These are phyloP conservation scores for Ophiostoma sp. DNA, from an alignment of 2,329 filamentous ascomycete genomes.

Conservation along the genomic window DNA sequence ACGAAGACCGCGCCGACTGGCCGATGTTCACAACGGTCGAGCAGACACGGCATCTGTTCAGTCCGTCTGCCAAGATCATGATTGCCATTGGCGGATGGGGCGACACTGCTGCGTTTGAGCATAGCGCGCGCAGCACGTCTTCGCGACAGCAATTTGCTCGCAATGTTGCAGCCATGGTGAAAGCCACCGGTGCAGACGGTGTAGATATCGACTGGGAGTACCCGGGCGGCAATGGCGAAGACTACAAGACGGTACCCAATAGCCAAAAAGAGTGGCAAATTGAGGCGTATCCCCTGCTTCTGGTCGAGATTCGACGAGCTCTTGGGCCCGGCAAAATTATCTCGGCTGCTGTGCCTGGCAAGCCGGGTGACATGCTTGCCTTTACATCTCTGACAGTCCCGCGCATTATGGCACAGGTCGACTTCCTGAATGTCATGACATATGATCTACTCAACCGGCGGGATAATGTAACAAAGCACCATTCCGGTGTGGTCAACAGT, in stretches of 20 bases:
- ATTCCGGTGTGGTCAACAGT: constrained; percentile 54
- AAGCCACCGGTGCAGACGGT: constrained; percentile 58
- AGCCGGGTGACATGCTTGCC: constrained; percentile 60
- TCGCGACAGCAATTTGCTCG: constrained; percentile 55
- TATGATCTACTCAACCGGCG: constrained; percentile 71
- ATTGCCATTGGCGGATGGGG: constrained; percentile 74
- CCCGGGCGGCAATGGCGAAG: constrained; percentile 58
- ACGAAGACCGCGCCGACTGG: constrained; percentile 37
- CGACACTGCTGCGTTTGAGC: constrained; percentile 58
- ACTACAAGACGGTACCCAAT: constrained; percentile 62
- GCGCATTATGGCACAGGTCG: constrained; percentile 54
- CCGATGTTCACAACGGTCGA: constrained; percentile 51
- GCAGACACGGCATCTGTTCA: constrained; percentile 46
- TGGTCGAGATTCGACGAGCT: constrained; percentile 52
- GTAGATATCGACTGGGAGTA: constrained; percentile 65
- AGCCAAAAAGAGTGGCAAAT: constrained; percentile 55
- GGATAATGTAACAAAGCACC: constrained; percentile 60
- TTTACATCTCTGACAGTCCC: constrained; percentile 54
- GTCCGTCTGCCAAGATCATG: constrained; percentile 54
- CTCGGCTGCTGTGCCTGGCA: constrained; percentile 62
- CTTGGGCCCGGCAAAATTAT: constrained; percentile 56
- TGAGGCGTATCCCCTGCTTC: constrained; percentile 55
- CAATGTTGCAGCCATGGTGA: constrained; percentile 60
- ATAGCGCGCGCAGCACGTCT: constrained; percentile 47
- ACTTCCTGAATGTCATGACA: constrained; percentile 66